These are phyloP conservation scores for Pseudocercospora musae DNA, from an alignment of 2,329 filamentous ascomycete species.

Conservation along the genomic window DNA sequence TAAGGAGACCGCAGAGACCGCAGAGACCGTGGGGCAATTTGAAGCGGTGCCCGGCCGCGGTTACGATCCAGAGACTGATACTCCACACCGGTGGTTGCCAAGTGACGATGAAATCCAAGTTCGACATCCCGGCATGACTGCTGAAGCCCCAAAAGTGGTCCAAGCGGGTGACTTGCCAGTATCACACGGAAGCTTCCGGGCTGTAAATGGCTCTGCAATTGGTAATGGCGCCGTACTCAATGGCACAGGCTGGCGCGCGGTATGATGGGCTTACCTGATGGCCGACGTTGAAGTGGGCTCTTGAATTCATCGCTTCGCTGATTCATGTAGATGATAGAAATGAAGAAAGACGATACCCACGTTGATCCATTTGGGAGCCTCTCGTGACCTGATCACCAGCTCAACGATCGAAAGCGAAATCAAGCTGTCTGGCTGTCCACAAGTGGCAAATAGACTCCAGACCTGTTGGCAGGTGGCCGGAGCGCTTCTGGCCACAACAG, in stretches of 20 bases:
- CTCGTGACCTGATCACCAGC: not conserved
- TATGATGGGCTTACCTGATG: constrained; percentile 3
- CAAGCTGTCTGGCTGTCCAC: not conserved
- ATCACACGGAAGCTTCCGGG: constrained; percentile 17
- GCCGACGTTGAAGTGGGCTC: not conserved
- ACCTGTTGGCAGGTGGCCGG: not conserved
- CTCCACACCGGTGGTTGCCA: not conserved
- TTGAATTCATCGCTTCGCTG: not conserved
- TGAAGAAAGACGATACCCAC: not conserved
- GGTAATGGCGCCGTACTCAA: constrained; percentile 1
- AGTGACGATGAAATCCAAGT: constrained; percentile 1
- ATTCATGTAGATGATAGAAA: not conserved
- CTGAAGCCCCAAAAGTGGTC: not conserved
- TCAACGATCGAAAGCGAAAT: not conserved
- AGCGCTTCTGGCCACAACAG: constrained; percentile 4
- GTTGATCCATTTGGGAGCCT: not conserved
- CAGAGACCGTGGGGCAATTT: not conserved
- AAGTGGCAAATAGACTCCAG: constrained; percentile 4
- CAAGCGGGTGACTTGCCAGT: not conserved
- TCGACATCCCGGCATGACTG: not conserved
- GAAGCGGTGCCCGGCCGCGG: constrained; percentile 1
- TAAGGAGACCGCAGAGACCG: not conserved
- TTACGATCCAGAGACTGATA: constrained; percentile 13
- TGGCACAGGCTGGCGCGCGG: constrained; percentile 13
- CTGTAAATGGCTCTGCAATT: constrained; percentile 17